phyloP scores from a whole-genome alignment of 306 rosid genomes.

The Potentilla sterilis region DNA sequence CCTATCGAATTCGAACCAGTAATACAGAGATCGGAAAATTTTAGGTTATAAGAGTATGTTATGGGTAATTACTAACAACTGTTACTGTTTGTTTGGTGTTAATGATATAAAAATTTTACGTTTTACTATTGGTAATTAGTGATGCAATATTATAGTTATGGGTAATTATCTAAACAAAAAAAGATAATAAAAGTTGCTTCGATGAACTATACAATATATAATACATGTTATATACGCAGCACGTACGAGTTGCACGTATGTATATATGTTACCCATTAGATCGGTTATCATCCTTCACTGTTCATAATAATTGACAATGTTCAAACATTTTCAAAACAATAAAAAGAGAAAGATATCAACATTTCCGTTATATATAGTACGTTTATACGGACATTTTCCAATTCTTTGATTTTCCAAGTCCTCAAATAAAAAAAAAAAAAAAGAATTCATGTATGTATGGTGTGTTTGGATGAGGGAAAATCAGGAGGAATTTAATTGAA shows the following conservation, averaged over 20 bases:
- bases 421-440: not conserved
- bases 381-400: not conserved
- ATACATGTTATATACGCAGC: not conserved
- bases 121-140: no score
- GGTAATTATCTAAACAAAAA: no score
- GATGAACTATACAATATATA: not conserved
- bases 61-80: no score
- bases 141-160: no score
- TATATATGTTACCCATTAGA: not conserved
- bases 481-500: no score
- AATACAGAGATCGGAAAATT: no score
- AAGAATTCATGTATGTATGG: not conserved
- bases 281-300: not conserved
- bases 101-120: no score
- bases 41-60: no score
- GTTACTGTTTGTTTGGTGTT: no score
- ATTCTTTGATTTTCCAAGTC: no score
- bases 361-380: not conserved
- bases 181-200: not conserved
- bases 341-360: not conserved
- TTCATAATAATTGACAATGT: not conserved
- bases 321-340: not conserved
- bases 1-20: no score
- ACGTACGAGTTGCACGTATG: not conserved
- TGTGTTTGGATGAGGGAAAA: no score